These are phyloP conservation scores for Bombardia bombarda DNA, from an alignment of 495 filamentous ascomycete genomes.

Conservation along the genomic window DNA sequence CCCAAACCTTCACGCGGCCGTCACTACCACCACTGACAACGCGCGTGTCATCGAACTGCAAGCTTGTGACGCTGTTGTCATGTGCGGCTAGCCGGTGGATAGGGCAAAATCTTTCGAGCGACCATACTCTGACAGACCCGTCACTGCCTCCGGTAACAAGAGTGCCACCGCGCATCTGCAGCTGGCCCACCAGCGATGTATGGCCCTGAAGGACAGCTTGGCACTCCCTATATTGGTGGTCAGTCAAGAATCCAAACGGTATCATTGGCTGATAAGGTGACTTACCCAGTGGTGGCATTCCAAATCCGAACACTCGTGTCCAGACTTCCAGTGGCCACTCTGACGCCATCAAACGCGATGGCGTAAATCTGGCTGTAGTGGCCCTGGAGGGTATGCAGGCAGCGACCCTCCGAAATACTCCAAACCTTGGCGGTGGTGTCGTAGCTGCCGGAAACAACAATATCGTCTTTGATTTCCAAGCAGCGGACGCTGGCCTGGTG, in stretches of 20 bases:
- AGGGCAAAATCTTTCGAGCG: constrained; percentile 73
- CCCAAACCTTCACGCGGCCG: constrained; percentile 96
- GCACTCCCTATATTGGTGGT: constrained; percentile 49
- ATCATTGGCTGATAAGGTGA: constrained; percentile 4
- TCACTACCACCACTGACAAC: constrained; percentile 95
- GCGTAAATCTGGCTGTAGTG: constrained; percentile 99
- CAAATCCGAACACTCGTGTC: constrained; percentile 96
- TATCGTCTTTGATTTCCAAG: constrained; percentile 89
- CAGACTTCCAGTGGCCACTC: constrained; percentile 93
- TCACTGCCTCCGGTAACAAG: constrained; percentile 95
- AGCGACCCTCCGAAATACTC: constrained; percentile 91
- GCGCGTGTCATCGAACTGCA: constrained; percentile 91
- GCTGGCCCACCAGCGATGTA: constrained; percentile 92
- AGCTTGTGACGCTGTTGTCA: constrained; percentile 93
- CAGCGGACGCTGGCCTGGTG: constrained; percentile 96
- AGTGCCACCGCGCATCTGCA: constrained; percentile 90
- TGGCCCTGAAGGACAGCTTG: constrained; percentile 94
- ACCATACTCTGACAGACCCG: constrained; percentile 94
- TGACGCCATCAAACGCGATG: constrained; percentile 87
- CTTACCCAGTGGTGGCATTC: constrained; percentile 85
- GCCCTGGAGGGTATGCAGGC: constrained; percentile 79
- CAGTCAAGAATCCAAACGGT: constrained; percentile 1
- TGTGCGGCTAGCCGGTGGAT: constrained; percentile 96
- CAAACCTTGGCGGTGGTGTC: constrained; percentile 95
- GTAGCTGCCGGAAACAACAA: constrained; percentile 93